Percentiles rank a stretch among this genome's conserved stretches.
Evolutionary conservation across 2,329 filamentous ascomycete species (phyloP).

Genomic region (Drechmeria coniospora): DNA sequence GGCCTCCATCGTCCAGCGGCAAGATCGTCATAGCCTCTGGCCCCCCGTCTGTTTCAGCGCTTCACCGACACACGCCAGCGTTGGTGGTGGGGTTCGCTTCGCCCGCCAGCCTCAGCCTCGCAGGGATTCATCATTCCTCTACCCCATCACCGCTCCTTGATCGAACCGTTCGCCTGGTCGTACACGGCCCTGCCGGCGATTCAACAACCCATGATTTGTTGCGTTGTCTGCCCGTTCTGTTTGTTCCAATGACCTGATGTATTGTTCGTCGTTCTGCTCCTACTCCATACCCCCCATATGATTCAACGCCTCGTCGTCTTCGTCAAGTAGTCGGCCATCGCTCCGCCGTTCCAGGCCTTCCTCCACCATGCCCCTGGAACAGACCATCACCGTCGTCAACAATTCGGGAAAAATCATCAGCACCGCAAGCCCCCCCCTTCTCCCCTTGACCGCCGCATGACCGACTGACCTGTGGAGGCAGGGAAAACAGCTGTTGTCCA

Average conservation of each 20-base stretch:
- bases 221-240: too few species aligned
- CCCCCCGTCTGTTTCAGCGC: too few species aligned
- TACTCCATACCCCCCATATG: too few species aligned
- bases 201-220: too few species aligned
- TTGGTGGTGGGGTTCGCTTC: constrained; percentile 1
- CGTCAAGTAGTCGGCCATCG: background rate
- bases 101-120: constrained; percentile 1
- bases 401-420: constrained; percentile 81
- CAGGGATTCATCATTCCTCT: too few species aligned
- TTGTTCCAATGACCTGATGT: too few species aligned
- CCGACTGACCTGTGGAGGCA: constrained; percentile 23
- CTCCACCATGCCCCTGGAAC: constrained; percentile 27
- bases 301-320: too few species aligned
- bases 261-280: background rate
- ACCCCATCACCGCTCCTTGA: constrained; percentile 1
- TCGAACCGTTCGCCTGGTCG: too few species aligned
- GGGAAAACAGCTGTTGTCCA: constrained; percentile 79
- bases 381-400: constrained; percentile 83
- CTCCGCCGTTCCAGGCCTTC: background rate
- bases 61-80: background rate
- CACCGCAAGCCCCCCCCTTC: constrained; percentile 44
- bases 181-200: too few species aligned
- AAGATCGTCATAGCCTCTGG: too few species aligned
- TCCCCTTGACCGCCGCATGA: background rate
- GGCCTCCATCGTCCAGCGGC: too few species aligned